These are phyloP conservation scores for Chrysoporthe austroafricana DNA, from an alignment of 2,329 filamentous ascomycete genomes.

Conservation along the genomic window DNA sequence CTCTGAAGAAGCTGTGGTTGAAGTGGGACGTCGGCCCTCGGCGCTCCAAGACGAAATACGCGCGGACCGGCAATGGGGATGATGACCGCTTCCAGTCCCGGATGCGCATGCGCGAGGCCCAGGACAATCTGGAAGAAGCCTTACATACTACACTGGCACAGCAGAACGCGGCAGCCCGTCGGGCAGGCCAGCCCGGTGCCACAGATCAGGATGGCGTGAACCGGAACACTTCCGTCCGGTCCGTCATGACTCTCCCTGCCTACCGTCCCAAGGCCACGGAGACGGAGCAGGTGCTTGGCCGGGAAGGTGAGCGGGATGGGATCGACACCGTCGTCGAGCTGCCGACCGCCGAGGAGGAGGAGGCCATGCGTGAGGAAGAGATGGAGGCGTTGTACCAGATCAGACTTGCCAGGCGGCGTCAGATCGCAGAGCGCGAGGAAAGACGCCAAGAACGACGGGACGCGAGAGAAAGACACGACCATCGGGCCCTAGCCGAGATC, in stretches of 20 bases:
- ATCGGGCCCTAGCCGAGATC: conserved; percentile 68
- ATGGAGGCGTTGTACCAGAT: conserved; percentile 96
- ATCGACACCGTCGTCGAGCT: conserved; percentile 90
- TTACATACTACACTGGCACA: conserved; percentile 22
- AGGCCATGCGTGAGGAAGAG: conserved; percentile 78
- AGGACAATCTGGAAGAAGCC: conserved; percentile 30
- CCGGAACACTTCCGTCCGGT: conserved; percentile 83
- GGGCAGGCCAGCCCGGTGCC: conserved; percentile 14
- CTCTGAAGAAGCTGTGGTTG: conserved; percentile 55
- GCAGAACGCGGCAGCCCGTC: conserved; percentile 16
- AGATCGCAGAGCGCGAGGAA: conserved; percentile 77
- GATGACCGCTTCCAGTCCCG: conserved; percentile 30
- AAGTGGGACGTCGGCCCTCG: conserved; percentile 44
- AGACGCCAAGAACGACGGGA: conserved; percentile 71
- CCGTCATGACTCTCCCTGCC: conserved; percentile 89
- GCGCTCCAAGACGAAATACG: conserved; percentile 29
- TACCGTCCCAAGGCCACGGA: conserved; percentile 76
- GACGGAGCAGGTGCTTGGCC: conserved; percentile 80
- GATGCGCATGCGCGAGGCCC: conserved; percentile 28
- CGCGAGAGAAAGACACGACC: conserved; percentile 73
- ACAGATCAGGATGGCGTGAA: conserved; percentile 56
- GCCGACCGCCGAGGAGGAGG: conserved; percentile 79
- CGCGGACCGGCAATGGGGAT: conserved; percentile 33
- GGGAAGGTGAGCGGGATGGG: conserved; percentile 88
- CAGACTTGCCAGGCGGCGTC: conserved; percentile 73